These are phyloP conservation scores for Cercospora zeae-maydis DNA, from an alignment of 2,329 filamentous ascomycete genomes.

Conservation along the genomic window DNA sequence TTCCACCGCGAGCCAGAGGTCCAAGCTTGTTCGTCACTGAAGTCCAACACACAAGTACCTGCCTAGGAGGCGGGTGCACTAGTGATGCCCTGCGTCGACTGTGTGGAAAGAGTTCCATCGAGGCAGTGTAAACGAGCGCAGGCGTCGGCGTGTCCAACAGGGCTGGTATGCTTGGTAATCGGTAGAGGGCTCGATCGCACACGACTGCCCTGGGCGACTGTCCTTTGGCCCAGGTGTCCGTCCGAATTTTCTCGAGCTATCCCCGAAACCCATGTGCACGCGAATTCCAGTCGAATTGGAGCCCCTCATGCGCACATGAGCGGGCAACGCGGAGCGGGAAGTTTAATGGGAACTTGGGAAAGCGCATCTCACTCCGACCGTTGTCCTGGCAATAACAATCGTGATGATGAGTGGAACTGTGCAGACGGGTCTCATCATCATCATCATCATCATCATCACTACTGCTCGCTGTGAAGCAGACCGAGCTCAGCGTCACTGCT, in stretches of 20 bases:
- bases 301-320: background rate
- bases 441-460: too few relatives aligned
- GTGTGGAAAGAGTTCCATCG: background rate
- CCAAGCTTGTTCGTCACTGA: background rate
- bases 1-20: background rate
- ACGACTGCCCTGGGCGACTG: background rate
- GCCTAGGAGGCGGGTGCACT: background rate
- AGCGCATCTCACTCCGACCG: background rate
- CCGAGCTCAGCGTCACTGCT: background rate
- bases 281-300: background rate
- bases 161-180: conserved; percentile 6
- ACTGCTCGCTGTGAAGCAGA: background rate
- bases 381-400: background rate
- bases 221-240: background rate
- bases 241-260: conserved; percentile 16
- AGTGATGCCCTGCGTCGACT: background rate
- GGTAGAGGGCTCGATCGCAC: conserved; percentile 5
- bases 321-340: background rate
- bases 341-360: background rate
- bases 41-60: background rate
- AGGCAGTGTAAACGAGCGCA: conserved; percentile 1
- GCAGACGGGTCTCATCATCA: background rate
- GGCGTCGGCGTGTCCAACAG: background rate
- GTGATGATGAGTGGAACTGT: background rate
- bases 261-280: conserved; percentile 7